Base-by-base conservation (phyloP, 2,329 filamentous ascomycete species). In the Colletotrichum incanum region DNA sequence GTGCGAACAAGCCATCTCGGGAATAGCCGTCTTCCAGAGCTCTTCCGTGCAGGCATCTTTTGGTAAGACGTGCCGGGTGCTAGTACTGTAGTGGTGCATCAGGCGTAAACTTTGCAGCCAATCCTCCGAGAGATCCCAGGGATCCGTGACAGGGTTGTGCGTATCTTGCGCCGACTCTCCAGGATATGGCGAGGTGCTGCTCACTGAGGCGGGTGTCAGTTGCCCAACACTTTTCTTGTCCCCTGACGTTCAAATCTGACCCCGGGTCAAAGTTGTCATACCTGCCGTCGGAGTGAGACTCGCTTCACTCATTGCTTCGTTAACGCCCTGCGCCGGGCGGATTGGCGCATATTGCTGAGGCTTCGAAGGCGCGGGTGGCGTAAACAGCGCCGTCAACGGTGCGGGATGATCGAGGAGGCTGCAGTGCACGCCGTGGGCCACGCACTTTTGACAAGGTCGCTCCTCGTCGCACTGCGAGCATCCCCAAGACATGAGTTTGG, bases 81-180 rank as follows among this genome's bases (percentile, higher is more conserved):
- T 74, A 16, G 78, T 75, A 8, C 77, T 79, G 65, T 78, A 82
- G 52, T 83, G 80, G 55, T 83, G 80, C 75, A 83, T 78, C 47
- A 83, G 75, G 67, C 80, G 78, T 14, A 83, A 78, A 62, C 83
- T 81, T 5, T 77, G 75, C 8, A 80, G 76, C 80, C 80, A 82
- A 55, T 50, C 76, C 71, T 65, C 64, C 71, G 76, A 60, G 49
- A 71, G 41, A 76, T 74, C 59, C 76, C 75, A 4, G 68, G 43
- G 75, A 69, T 63, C 64, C 7, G 64, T 14, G 28, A 39, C 54
- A 54, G 61, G 50, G 41, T 43, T 54, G 41, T 31, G 60, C 7
- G 45, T 28, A 39, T 54, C 41, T 1, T 39, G 41, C 52, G 28
- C 50, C 56, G 58, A 28, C 41, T 68, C 65, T 23, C 11, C 41